A percentile compares a stretch with the other conserved stretches of the same genome.
Evolutionary conservation across 768 basidiomycete genomes (phyloP).

Genomic region (Sarcodon sp.): DNA sequence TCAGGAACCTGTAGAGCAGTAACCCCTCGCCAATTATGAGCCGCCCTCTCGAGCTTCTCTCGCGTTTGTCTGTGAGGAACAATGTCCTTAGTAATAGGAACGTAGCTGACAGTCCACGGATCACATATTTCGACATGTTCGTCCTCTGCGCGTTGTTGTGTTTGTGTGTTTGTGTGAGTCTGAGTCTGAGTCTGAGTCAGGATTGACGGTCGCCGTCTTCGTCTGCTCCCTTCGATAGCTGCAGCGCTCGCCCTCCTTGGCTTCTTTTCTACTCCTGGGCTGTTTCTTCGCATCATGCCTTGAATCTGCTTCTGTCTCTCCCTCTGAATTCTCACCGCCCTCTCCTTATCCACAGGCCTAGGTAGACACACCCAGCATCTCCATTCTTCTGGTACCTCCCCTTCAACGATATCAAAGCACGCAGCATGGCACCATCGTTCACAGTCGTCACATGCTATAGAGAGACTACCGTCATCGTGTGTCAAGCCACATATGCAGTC

Average conservation of each 20-base stretch:
- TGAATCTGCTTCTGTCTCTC: constrained; percentile 22
- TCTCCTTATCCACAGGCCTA: constrained; percentile 30
- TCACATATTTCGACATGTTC: constrained; percentile 30
- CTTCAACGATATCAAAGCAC: constrained; percentile 54
- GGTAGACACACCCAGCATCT: constrained; percentile 61
- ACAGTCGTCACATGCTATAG: constrained; percentile 77
- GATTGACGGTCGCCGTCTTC: constrained; percentile 26
- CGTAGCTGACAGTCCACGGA: constrained; percentile 30
- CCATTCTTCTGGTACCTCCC: constrained; percentile 62
- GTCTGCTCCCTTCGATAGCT: constrained; percentile 21
- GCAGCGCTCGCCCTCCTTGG: constrained; percentile 21
- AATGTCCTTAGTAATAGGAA: constrained; percentile 33
- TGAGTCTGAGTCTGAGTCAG: neutral
- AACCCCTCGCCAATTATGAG: constrained; percentile 54
- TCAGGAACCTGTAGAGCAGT: constrained; percentile 32
- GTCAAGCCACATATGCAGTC: constrained; percentile 65
- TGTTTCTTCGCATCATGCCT: constrained; percentile 19
- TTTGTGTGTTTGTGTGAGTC: constrained; percentile 7
- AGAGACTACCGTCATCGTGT: constrained; percentile 66
- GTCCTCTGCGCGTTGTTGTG: constrained; percentile 20
- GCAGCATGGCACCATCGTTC: constrained; percentile 75
- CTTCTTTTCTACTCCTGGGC: constrained; percentile 25
- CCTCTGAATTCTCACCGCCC: constrained; percentile 32
- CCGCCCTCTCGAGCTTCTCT: constrained; percentile 40
- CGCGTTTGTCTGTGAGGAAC: constrained; percentile 29